Evolutionary conservation across 805 yeast species (phyloP).

Genomic region (Lachancea thermotolerans): DNA sequence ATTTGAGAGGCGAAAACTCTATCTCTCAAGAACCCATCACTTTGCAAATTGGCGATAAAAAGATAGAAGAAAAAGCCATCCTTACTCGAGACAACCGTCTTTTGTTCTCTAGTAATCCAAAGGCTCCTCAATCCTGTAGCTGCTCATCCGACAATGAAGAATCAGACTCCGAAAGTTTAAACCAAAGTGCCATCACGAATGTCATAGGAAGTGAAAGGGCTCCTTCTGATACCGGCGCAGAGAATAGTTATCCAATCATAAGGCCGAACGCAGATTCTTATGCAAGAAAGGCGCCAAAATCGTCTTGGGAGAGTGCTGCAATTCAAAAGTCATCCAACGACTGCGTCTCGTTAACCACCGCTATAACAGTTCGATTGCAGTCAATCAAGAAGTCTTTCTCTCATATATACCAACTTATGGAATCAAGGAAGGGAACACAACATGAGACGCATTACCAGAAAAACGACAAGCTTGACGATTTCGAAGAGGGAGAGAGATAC

Average conservation of each 20-base stretch:
- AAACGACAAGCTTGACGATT: conserved; percentile 41
- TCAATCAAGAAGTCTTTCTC: conserved; percentile 9
- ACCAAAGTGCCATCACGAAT: conserved; percentile 10
- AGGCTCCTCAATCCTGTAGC: background rate
- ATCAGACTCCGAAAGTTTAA: background rate
- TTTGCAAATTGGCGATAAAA: conserved; percentile 21
- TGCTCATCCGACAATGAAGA: conserved; percentile 2
- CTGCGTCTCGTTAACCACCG: conserved; percentile 1
- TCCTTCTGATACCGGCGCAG: conserved; percentile 9
- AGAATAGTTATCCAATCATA: too few relatives aligned
- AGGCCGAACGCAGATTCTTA: too few relatives aligned
- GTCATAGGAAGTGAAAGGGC: conserved; percentile 14
- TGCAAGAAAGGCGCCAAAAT: too few relatives aligned
- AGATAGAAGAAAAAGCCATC: conserved; percentile 15
- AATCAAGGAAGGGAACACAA: background rate
- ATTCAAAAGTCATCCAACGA: too few relatives aligned
- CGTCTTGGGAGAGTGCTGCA: too few relatives aligned
- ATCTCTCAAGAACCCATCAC: conserved; percentile 10
- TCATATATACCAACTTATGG: background rate
- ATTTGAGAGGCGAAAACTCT: background rate
- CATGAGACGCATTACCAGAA: conserved; percentile 11
- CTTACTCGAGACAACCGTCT: conserved; percentile 2
- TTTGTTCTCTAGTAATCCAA: background rate
- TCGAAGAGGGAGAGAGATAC: conserved; percentile 47
- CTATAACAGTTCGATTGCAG: conserved; percentile 10